Evolutionary conservation across 2,329 filamentous ascomycete species (phyloP).

Genomic region (Elsinoe perseae): DNA sequence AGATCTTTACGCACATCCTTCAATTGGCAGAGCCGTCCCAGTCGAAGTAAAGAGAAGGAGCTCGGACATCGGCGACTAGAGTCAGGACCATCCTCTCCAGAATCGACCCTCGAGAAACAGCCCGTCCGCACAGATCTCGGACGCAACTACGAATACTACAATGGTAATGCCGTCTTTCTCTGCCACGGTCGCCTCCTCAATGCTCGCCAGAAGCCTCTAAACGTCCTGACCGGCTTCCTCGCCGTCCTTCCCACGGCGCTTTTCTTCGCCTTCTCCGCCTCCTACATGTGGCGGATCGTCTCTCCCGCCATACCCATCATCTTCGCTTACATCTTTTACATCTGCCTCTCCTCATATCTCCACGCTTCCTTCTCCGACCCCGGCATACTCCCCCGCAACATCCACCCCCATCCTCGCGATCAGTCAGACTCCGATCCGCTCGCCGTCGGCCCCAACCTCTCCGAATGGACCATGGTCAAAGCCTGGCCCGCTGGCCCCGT

Average conservation of each 20-base stretch:
- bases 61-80: constrained; percentile 71
- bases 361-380: constrained; percentile 90
- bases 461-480: constrained; percentile 81
- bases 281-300: constrained; percentile 77
- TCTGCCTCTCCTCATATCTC: constrained; percentile 87
- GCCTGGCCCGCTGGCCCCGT: constrained; percentile 56
- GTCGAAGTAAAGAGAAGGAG: constrained; percentile 15
- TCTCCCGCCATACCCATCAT: constrained; percentile 82
- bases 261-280: constrained; percentile 78
- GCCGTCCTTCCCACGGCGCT: constrained; percentile 71
- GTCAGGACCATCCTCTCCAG: constrained; percentile 69
- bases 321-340: constrained; percentile 84
- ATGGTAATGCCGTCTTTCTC: constrained; percentile 87
- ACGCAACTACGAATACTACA: constrained; percentile 84
- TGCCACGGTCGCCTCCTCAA: constrained; percentile 81
- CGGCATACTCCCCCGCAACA: constrained; percentile 82
- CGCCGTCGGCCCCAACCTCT: constrained; percentile 72
- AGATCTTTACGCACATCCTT: constrained; percentile 39
- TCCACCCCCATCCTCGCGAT: constrained; percentile 76
- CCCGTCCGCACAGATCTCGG: constrained; percentile 43
- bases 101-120: constrained; percentile 46
- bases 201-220: constrained; percentile 77
- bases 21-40: constrained; percentile 17
- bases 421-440: constrained; percentile 74
- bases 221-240: constrained; percentile 73